These are phyloP conservation scores for Trypanosoma lewisi DNA, from an alignment of 208 protist genomes.

Conservation along the genomic window DNA sequence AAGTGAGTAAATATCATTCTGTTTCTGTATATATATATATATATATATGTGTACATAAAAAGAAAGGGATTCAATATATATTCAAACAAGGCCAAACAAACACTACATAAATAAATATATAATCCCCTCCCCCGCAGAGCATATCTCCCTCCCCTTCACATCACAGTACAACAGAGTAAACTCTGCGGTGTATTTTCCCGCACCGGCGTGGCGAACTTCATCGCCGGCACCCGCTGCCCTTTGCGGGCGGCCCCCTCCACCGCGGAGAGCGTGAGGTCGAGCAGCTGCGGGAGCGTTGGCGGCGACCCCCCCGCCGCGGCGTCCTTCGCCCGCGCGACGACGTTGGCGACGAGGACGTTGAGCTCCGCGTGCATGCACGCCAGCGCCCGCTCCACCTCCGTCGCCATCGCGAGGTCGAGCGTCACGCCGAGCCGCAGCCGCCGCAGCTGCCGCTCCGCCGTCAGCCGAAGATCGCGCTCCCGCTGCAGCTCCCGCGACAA, in stretches of 20 bases:
- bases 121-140: no score
- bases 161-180: slow-evolving; percentile 22
- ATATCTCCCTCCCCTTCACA: slow-evolving; percentile 13
- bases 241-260: slow-evolving; percentile 40
- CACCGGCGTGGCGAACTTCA: slow-evolving; percentile 42
- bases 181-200: slow-evolving; percentile 21
- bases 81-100: no score
- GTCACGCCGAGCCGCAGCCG: slow-evolving; percentile 41
- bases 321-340: slow-evolving; percentile 47
- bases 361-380: slow-evolving; percentile 56
- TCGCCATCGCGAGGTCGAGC: slow-evolving; percentile 46
- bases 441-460: slow-evolving; percentile 55
- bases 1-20: no score
- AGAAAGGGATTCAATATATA: neutral
- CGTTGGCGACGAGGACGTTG: slow-evolving; percentile 61
- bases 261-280: slow-evolving; percentile 59
- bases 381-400: slow-evolving; percentile 46
- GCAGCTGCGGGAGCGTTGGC: slow-evolving; percentile 56
- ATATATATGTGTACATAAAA: no score
- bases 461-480: slow-evolving; percentile 48
- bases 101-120: slow-evolving; percentile 9
- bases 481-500: slow-evolving; percentile 31
- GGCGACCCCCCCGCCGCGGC: slow-evolving; percentile 27
- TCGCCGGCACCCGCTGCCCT: slow-evolving; percentile 40
- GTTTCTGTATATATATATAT: no score